Evolutionary conservation across 345 rosid genomes (phyloP).

Genomic region (Citrus hindsii): DNA sequence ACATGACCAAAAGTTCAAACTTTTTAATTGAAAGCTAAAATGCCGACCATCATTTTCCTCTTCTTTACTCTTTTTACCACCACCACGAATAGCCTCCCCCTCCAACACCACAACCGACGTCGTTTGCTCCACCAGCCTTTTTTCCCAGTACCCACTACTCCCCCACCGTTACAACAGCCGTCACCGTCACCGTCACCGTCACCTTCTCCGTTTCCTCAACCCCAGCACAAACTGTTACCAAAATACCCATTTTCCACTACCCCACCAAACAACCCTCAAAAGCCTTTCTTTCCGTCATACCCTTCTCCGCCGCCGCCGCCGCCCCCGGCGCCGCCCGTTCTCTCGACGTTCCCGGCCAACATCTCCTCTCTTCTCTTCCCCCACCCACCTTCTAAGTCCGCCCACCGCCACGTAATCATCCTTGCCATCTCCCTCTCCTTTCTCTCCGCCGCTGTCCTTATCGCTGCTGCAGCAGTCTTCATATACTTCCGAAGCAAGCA

Average conservation of each 20-base stretch:
- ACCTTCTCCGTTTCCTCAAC: conserved; percentile 29
- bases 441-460: conserved; percentile 48
- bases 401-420: conserved; percentile 34
- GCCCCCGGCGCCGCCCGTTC: conserved; percentile 35
- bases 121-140: conserved; percentile 76
- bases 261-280: conserved; percentile 31
- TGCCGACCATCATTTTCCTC: conserved; percentile 6
- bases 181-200: conserved; percentile 31
- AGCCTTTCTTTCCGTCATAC: conserved; percentile 46
- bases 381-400: conserved; percentile 30
- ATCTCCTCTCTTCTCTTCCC: conserved; percentile 77
- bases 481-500: conserved; percentile 38
- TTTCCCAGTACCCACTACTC: conserved; percentile 33
- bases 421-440: conserved; percentile 52
- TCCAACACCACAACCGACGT: conserved; percentile 17
- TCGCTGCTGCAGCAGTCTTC: conserved; percentile 35
- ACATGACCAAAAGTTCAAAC: not conserved
- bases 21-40: not conserved
- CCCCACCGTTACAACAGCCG: conserved; percentile 40
- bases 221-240: conserved; percentile 38
- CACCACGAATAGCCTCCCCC: not conserved
- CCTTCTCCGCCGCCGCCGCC: conserved; percentile 46
- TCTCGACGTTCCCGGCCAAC: conserved; percentile 87
- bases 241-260: conserved; percentile 48
- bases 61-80: conserved; percentile 22